Conservation (phyloP, 2,329 filamentous ascomycete species). For the Monilinia polystroma region DNA sequence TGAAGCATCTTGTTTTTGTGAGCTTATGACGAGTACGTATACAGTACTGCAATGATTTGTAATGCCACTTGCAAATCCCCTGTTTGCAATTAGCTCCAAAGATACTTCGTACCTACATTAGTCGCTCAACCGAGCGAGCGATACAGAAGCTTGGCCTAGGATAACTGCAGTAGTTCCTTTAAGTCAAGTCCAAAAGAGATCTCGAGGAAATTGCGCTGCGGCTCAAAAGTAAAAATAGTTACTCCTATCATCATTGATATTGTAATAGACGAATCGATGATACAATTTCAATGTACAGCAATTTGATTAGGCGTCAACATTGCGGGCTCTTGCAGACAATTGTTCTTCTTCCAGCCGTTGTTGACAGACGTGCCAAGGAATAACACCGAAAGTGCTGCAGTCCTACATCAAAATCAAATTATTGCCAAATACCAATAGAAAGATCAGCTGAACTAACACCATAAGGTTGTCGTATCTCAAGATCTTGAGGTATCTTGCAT, state of each 20-base stretch:
- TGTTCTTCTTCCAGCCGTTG: neutral
- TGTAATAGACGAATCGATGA: neutral
- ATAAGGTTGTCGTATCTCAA: neutral
- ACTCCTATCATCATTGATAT: no score
- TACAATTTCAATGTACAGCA: neutral
- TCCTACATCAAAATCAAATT: neutral
- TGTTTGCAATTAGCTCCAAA: neutral
- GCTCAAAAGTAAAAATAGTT: slow-evolving; percentile 1
- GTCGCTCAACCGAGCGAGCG: neutral
- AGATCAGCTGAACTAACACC: neutral
- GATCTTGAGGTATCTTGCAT: neutral
- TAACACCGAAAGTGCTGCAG: neutral
- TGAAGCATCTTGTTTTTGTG: neutral
- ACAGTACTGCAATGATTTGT: neutral
- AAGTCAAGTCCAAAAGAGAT: neutral
- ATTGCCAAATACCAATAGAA: neutral
- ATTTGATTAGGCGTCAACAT: neutral
- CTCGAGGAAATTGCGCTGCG: slow-evolving; percentile 12
- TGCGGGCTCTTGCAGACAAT: neutral
- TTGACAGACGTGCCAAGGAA: neutral
- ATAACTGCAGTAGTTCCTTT: slow-evolving; percentile 1
- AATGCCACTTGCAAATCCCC: neutral
- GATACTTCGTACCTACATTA: slow-evolving; percentile 13
- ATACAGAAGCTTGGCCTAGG: neutral
- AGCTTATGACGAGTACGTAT: neutral